Base-by-base conservation (phyloP, 2,329 filamentous ascomycete genomes). In the Phaeosphaeriaceae sp. region DNA sequence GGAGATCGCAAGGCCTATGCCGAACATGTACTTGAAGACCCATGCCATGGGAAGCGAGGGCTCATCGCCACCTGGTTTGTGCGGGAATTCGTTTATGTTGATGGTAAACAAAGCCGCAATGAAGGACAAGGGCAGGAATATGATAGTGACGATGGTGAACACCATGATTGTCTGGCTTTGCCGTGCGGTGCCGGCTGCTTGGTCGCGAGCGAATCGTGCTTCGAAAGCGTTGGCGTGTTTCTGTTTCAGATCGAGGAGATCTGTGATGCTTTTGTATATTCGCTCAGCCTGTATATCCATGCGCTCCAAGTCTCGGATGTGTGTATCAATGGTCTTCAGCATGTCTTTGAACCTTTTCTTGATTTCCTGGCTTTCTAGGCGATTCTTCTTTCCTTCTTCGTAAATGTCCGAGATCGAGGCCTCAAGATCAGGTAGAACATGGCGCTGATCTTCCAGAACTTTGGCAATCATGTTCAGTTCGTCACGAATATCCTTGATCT, bases 171-270 rank as follows among this genome's bases (percentile, higher is more conserved):
- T 86, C 55, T 84, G 84, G 15, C 58, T 83, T 75, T 89, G 81
- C 7, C 83, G 80, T 0, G 86, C 85, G 0, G 87, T 88, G 1
- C 85, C 84, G 2, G 85, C 82, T 0, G 88, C 87, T 71, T 89
- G 86, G 50, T 89, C 85, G 19, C 84, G 79, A 0, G 84, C 83
- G 52, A 85, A 89, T 2, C 87, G 83, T 1, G 87, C 88, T 69
- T 90, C 88, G 48, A 89, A 84, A 0, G 86, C 86, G 73, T 89
- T 90, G 62, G 86, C 87, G 57, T 90, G 87, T 71, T 89, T 89
- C 66, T 90, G 88, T 67, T 90, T 90, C 1, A 89, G 80, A 62
- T 90, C 88, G 0, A 90, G 82, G 5, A 90, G 76, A 63, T 89
- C 84, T 0, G 84, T 87, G 46, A 89, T 82, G 56, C 82, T 84